phyloP scores from a whole-genome alignment of 2,329 filamentous ascomycete species.

The Ascochyta pisi region DNA sequence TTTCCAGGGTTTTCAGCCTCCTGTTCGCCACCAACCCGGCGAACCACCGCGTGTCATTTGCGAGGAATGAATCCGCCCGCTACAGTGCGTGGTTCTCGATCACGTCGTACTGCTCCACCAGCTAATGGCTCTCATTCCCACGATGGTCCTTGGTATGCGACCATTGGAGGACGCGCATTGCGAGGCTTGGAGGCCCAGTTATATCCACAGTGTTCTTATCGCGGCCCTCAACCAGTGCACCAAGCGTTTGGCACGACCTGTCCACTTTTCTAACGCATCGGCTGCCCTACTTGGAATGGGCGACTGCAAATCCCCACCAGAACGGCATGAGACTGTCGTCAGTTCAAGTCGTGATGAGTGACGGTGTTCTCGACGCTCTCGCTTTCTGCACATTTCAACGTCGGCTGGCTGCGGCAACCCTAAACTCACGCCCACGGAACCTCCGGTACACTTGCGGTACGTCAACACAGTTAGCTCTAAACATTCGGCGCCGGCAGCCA shows the following conservation, averaged over 20 bases:
- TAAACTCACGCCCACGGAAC: slow-evolving; percentile 8
- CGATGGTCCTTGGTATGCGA: slow-evolving; percentile 27
- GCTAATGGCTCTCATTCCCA: slow-evolving; percentile 21
- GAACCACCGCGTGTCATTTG: slow-evolving; percentile 23
- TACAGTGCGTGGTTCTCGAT: slow-evolving; percentile 19
- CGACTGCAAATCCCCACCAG: slow-evolving; percentile 33
- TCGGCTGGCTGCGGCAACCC: slow-evolving; percentile 23
- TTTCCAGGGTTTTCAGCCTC: slow-evolving; percentile 35
- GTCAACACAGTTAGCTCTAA: slow-evolving; percentile 17
- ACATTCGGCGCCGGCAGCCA: slow-evolving; percentile 24
- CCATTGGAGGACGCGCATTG: slow-evolving; percentile 39
- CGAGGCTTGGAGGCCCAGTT: slow-evolving; percentile 39
- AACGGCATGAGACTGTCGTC: slow-evolving; percentile 31
- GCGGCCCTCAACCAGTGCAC: slow-evolving; percentile 38
- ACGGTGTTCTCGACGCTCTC: slow-evolving; percentile 1
- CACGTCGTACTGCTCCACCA: slow-evolving; percentile 22
- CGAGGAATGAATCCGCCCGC: slow-evolving; percentile 7
- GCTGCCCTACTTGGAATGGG: slow-evolving; percentile 27
- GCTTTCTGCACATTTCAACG: background rate
- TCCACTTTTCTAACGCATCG: slow-evolving; percentile 42
- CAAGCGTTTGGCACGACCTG: slow-evolving; percentile 30
- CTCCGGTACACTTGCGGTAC: slow-evolving; percentile 20
- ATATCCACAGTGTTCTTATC: slow-evolving; percentile 46
- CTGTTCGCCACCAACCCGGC: slow-evolving; percentile 30
- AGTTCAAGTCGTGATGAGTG: slow-evolving; percentile 19